Evolutionary conservation across 345 rosid species (phyloP).

Genomic region (Eucalyptus camaldulensis): DNA sequence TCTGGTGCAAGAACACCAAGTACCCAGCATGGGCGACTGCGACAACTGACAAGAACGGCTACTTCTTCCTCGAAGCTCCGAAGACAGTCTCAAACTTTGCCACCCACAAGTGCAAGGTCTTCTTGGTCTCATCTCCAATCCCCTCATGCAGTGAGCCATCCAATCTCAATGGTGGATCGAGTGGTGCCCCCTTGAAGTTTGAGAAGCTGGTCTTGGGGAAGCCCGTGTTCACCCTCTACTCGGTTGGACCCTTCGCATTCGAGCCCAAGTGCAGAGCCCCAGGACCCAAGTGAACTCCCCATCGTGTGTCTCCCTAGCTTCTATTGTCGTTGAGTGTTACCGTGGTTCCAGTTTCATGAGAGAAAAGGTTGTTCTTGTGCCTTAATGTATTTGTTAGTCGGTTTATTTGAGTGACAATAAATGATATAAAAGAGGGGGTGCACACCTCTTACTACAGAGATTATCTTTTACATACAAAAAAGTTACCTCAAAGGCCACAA

Average conservation of each 20-base stretch:
- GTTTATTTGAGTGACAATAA: neutral
- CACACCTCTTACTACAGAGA: neutral
- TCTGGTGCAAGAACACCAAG: slow-evolving; percentile 57
- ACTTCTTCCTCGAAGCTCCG: slow-evolving; percentile 53
- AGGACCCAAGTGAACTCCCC: neutral
- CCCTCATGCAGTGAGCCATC: slow-evolving; percentile 28
- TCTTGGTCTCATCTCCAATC: slow-evolving; percentile 36
- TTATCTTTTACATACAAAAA: neutral
- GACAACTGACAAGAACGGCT: slow-evolving; percentile 69
- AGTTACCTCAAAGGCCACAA: neutral
- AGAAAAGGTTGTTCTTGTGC: neutral
- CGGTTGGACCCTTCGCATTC: slow-evolving; percentile 73
- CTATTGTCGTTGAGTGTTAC: neutral
- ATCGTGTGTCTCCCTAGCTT: neutral
- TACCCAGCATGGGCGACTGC: slow-evolving; percentile 4
- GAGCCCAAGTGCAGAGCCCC: slow-evolving; percentile 17
- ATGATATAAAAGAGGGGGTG: neutral
- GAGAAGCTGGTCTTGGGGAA: slow-evolving; percentile 15
- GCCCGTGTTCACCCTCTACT: slow-evolving; percentile 27
- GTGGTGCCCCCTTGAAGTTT: slow-evolving; percentile 39
- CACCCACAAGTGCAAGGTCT: slow-evolving; percentile 54
- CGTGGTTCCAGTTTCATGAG: neutral
- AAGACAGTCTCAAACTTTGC: slow-evolving; percentile 60
- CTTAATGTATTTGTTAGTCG: neutral
- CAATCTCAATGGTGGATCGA: slow-evolving; percentile 33